Conservation (phyloP, 805 yeast genomes). For the Kazachstania kunashirensis region DNA sequence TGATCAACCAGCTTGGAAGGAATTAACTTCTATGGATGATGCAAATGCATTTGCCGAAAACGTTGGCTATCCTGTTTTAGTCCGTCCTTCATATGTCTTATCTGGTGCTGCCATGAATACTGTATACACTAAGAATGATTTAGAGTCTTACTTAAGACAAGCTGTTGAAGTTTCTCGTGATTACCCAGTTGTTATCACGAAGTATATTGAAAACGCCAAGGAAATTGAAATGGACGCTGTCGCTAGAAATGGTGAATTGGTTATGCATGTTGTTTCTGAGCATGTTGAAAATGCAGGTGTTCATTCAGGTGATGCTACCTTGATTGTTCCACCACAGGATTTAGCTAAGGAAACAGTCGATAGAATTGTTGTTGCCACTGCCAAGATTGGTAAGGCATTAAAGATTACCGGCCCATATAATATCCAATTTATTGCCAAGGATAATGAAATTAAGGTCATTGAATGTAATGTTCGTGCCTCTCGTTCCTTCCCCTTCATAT, state of each 20-base stretch:
- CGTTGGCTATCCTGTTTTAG: conserved; percentile 89
- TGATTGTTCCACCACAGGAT: conserved; percentile 95
- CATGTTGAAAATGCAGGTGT: conserved; percentile 99
- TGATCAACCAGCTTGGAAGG: conserved; percentile 99
- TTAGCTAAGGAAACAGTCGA: conserved; percentile 83
- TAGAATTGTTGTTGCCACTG: conserved; percentile 90
- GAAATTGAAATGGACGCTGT: conserved; percentile 99
- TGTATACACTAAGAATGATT: conserved; percentile 80
- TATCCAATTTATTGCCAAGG: conserved; percentile 92
- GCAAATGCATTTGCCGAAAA: conserved; percentile 87
- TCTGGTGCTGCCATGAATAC: conserved; percentile 99
- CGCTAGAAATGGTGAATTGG: conserved; percentile 85
- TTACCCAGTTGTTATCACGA: conserved; percentile 94
- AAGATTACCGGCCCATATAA: conserved; percentile 96
- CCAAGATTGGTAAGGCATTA: conserved; percentile 89
- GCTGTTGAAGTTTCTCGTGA: conserved; percentile 98
- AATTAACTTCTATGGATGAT: conserved; percentile 82
- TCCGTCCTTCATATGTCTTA: conserved; percentile 93
- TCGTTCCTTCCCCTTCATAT: conserved; percentile 97
- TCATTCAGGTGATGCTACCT: conserved; percentile 97
- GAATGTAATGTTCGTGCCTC: conserved; percentile 99
- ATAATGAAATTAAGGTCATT: conserved; percentile 91
- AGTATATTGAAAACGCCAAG: conserved; percentile 92
- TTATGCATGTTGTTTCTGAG: conserved; percentile 96
- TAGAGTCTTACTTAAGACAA: conserved; percentile 77